These are phyloP conservation scores for Globisporangium canariense DNA, from an alignment of 352 stramenopile species.

Conservation along the genomic window DNA sequence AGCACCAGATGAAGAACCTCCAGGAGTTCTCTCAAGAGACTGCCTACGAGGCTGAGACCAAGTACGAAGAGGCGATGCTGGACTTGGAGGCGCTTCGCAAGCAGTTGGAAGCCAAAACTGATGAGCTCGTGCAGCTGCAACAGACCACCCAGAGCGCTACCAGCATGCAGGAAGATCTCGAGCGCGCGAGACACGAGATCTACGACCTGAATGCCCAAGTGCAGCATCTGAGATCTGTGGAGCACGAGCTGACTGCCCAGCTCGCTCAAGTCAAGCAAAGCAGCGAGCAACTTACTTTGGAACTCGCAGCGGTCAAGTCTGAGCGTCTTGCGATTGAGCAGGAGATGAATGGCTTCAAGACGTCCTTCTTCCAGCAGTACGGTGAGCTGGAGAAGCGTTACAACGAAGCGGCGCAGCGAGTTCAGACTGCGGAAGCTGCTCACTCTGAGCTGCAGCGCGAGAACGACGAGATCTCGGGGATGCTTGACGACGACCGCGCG, in stretches of 20 bases:
- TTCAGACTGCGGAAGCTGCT: slow-evolving; percentile 27
- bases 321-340: slow-evolving; percentile 29
- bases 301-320: slow-evolving; percentile 24
- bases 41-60: slow-evolving; percentile 52
- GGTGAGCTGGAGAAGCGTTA: slow-evolving; percentile 9
- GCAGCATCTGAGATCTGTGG: slow-evolving; percentile 30
- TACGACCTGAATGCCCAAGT: slow-evolving; percentile 30
- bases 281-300: slow-evolving; percentile 27
- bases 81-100: slow-evolving; percentile 32
- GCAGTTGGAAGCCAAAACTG: slow-evolving; percentile 27
- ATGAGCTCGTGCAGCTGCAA: slow-evolving; percentile 25
- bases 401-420: slow-evolving; percentile 16
- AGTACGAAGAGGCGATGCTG: slow-evolving; percentile 49
- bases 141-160: slow-evolving; percentile 25
- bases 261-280: slow-evolving; percentile 22
- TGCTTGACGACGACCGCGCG: slow-evolving; percentile 37
- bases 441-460: slow-evolving; percentile 38
- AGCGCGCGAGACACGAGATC: slow-evolving; percentile 35
- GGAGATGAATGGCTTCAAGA: slow-evolving; percentile 29
- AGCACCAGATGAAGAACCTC: slow-evolving; percentile 63
- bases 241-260: slow-evolving; percentile 38
- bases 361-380: slow-evolving; percentile 23
- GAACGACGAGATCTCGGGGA: slow-evolving; percentile 47
- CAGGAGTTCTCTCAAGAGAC: slow-evolving; percentile 54
- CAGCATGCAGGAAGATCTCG: slow-evolving; percentile 27